Evolutionary conservation across 306 rosid genomes (phyloP), one percentile per base, ranked within the genome.

Genomic region (Neltuma alba): DNA sequence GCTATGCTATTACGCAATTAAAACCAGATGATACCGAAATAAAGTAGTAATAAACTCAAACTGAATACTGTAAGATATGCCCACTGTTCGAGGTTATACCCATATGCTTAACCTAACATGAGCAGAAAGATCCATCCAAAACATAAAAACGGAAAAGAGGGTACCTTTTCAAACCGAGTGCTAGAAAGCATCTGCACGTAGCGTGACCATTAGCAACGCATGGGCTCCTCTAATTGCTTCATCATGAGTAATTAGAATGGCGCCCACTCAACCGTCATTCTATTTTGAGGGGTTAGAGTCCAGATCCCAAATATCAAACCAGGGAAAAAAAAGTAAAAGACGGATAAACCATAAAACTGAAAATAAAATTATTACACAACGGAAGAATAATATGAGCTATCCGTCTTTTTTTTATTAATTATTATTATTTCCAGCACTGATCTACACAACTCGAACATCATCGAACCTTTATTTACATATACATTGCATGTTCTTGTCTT

Each of bases 221-320:
- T 74, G 81, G 81, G 60, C 72, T 68, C 66, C 75, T 71, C 79
- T n/a, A 60, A 77, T 50, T 83, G 76, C 89, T 65, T 77, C 77
- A 42, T 68, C 84, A 81, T 1, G 44, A 71, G 71, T 69, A 28
- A 80, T 55, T 67, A 3, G 28, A 75, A 67, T 79, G 1, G 37
- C 41, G 23, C 27, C 28, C 34, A 68, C 30, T 25, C 52, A 40
- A 30, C n/a, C 23, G 25, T 33, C 44, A 34, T 33, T 31, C 70
- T 18, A 34, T 34, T 34, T 64, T 34, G 42, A 3, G 44, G 70
- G 70, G 25, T 31, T 8, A 0, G 7, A 34, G 27, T 3, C 27
- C 7, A 9, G n/a, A 63, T 16, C 37, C 37, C 69, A 61, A 60
- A 48, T 15, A 30, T 1, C 37, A 37, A 9, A 38, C 70, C 27